phyloP scores from a whole-genome alignment of 768 basidiomycete genomes.

The Lactarius evosmus region DNA sequence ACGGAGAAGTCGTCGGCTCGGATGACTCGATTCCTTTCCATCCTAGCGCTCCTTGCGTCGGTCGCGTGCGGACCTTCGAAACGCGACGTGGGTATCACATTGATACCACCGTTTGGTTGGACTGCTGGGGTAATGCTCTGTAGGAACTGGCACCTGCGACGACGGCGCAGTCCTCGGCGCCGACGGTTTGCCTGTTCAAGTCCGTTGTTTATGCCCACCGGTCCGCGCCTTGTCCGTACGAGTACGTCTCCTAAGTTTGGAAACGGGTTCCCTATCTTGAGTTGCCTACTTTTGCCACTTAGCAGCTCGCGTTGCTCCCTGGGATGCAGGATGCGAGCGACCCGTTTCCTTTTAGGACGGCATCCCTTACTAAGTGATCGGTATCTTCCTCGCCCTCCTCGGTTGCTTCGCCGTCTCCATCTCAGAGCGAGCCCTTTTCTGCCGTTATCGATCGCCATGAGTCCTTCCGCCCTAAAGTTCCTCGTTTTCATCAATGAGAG shows the following conservation, averaged over 20 bases:
- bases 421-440: too few species aligned
- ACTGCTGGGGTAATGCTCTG: conserved; percentile 11
- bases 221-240: conserved; percentile 33
- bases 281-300: conserved; percentile 23
- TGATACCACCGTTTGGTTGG: conserved; percentile 31
- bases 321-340: background rate
- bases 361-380: background rate
- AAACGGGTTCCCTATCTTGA: conserved; percentile 19
- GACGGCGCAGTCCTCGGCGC: conserved; percentile 36
- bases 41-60: background rate
- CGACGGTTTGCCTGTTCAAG: conserved; percentile 36
- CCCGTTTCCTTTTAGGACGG: background rate
- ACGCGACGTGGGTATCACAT: conserved; percentile 28
- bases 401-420: background rate
- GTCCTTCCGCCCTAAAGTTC: too few species aligned
- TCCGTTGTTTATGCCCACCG: conserved; percentile 43
- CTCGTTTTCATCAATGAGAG: too few species aligned
- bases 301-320: background rate
- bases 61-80: conserved; percentile 7
- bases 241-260: conserved; percentile 25
- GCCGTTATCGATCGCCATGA: too few species aligned
- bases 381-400: background rate
- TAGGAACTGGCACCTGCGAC: conserved; percentile 37
- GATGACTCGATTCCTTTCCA: background rate
- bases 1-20: background rate